Base-by-base conservation (phyloP, 2,329 filamentous ascomycete genomes). In the Epichloe sylvatica region DNA sequence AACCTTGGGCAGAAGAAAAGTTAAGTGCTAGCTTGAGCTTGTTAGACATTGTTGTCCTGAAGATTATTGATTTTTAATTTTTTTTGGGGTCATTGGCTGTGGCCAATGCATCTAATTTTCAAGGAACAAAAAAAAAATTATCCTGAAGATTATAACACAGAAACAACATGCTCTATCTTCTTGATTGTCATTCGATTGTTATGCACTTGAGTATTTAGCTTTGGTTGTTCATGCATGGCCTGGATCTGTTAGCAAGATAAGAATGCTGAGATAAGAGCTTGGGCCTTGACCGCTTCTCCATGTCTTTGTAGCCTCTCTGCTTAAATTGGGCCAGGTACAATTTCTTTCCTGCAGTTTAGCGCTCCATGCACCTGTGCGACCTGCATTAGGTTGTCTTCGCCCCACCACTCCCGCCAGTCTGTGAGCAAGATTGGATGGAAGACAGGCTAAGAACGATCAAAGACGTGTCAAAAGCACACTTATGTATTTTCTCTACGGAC, bases 271-370 rank as follows among this genome's bases (percentile, higher is more conserved):
- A 25, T 6, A 21, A 34, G 47, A 34, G 21, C 13, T 50, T 50
- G 17, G 43, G 48, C 43, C 48, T 50, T 50, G 48, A 50, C 48
- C 48, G 48, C 48, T 45, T 43, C 43, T 50, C 48, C 17, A 23
- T 45, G n/a, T 41, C 25, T 13, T 3, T 21, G 21, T 21, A 25
- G 33, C n/a, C 11, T 30, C 17, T 37, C 19, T 15, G 33, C 45
- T 37, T 13, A 7, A 46, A 39, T 17, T 12, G 17, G 35, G 45
- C 13, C 37, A 40, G 36, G 45, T 15, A 39, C 43, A n/a, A 34
- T 44, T 15, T 30, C 30, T 23, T 17, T n/a, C 12, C 42, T 44
- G 23, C 42, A 42, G 39, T 15, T n/a, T 46, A 39, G 21, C 38
- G 12, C 41, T 25, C 40, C 30, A 44, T 30, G 42, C 35, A 25